These are phyloP conservation scores for Quercus engelmannii DNA, from an alignment of 306 rosid species.

Conservation along the genomic window DNA sequence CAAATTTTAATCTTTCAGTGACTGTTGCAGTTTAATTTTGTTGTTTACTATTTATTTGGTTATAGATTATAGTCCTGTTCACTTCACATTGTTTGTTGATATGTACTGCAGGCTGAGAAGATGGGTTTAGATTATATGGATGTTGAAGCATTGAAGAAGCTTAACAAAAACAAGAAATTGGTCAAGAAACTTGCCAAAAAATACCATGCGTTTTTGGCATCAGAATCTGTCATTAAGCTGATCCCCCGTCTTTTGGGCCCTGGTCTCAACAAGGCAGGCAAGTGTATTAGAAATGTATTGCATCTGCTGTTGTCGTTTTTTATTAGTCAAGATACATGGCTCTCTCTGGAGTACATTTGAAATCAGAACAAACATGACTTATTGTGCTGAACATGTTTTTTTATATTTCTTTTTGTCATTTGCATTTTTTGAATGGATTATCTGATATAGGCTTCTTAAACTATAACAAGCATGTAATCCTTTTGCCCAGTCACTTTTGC, in stretches of 20 bases:
- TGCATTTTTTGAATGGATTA: not conserved
- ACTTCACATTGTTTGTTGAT: not conserved
- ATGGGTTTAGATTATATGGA: constrained; percentile 77
- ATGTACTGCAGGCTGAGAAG: constrained; percentile 59
- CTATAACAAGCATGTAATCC: not conserved
- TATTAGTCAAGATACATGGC: not conserved
- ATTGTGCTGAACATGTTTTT: not conserved
- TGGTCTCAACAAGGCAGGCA: constrained; percentile 94
- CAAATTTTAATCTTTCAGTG: too few species aligned
- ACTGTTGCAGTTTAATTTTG: not conserved
- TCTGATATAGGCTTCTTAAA: not conserved
- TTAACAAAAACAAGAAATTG: constrained; percentile 73
- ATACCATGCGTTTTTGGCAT: constrained; percentile 82
- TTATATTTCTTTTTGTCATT: not conserved
- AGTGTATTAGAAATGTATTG: constrained; percentile 7
- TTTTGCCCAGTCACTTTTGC: not conserved
- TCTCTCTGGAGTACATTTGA: not conserved
- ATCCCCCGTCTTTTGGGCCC: constrained; percentile 90
- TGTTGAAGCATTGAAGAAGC: constrained; percentile 78
- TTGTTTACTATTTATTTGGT: not conserved
- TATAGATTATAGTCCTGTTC: not conserved
- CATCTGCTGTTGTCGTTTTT: not conserved
- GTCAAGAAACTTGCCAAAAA: constrained; percentile 84
- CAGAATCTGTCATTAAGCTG: constrained; percentile 87
- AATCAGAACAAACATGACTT: not conserved